Conservation (phyloP, 139 green algal species). For the Tetraselmis chui region DNA sequence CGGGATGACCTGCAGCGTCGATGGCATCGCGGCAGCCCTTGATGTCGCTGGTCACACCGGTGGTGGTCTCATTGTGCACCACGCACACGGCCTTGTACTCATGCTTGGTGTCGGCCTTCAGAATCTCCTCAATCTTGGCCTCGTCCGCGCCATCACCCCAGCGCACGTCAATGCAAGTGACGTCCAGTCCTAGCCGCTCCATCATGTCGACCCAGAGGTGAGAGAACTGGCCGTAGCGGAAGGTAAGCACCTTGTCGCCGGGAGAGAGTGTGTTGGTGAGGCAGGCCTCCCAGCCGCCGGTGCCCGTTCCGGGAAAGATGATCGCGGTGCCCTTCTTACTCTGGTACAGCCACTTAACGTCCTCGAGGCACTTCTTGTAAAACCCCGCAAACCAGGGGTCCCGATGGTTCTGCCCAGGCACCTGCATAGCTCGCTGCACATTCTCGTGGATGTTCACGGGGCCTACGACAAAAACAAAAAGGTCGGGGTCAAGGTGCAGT, state of each 20-base stretch:
- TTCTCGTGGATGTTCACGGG: slow-evolving; percentile 94
- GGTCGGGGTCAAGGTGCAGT: too few species aligned
- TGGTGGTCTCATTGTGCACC: slow-evolving; percentile 97
- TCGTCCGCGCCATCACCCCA: slow-evolving; percentile 90
- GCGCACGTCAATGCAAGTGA: slow-evolving; percentile 73
- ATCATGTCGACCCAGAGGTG: slow-evolving; percentile 96
- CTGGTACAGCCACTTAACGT: slow-evolving; percentile 67
- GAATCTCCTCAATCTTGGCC: slow-evolving; percentile 54
- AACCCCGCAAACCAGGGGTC: slow-evolving; percentile 89
- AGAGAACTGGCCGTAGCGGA: slow-evolving; percentile 87
- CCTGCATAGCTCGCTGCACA: slow-evolving; percentile 81
- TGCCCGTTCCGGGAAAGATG: slow-evolving; percentile 62
- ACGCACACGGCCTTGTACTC: slow-evolving; percentile 92
- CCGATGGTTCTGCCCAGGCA: slow-evolving; percentile 82
- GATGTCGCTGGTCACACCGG: slow-evolving; percentile 83
- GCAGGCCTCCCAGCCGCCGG: slow-evolving; percentile 88
- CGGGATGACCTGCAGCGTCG: slow-evolving; percentile 67
- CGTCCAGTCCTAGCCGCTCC: slow-evolving; percentile 92
- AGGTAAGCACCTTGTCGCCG: slow-evolving; percentile 72
- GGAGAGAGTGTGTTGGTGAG: slow-evolving; percentile 94
- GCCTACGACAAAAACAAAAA: too few species aligned
- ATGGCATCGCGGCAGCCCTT: slow-evolving; percentile 51
- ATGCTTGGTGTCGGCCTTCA: slow-evolving; percentile 71
- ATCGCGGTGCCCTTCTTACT: slow-evolving; percentile 83
- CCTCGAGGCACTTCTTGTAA: slow-evolving; percentile 73